These are phyloP conservation scores for Paramecium tetraurelia DNA, from an alignment of 73 alveolate species.

Conservation along the genomic window DNA sequence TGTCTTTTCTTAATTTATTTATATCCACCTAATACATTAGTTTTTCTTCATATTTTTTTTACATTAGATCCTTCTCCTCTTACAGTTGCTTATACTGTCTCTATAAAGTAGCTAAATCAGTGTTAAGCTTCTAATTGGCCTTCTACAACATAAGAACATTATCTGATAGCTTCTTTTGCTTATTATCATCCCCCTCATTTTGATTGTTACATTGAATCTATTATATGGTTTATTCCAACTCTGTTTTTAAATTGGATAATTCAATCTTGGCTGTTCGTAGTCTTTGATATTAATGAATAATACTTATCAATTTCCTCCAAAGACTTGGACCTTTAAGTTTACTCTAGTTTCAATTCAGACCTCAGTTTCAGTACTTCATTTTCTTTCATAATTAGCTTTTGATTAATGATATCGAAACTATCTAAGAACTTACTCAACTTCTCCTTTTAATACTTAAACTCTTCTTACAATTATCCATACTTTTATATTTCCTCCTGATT, in stretches of 20 bases:
- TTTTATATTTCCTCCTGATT: not conserved
- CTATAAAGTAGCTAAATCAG: not conserved
- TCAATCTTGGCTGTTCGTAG: not conserved
- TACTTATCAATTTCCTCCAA: constrained; percentile 39
- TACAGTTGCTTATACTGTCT: not conserved
- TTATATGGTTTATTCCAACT: not conserved
- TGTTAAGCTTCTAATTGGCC: not conserved
- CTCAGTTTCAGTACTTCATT: constrained; percentile 18
- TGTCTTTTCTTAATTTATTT: constrained; percentile 2
- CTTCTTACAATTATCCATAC: not conserved
- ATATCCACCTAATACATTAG: not conserved
- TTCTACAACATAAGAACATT: not conserved
- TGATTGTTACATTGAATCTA: not conserved
- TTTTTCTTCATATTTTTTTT: constrained; percentile 29
- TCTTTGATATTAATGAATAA: not conserved
- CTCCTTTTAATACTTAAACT: not conserved
- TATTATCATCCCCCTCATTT: not conserved
- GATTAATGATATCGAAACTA: not conserved
- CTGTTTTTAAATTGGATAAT: not conserved
- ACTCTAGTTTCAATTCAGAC: not conserved
- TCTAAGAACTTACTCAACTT: not conserved
- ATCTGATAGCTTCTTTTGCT: not conserved
- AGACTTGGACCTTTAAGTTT: not conserved
- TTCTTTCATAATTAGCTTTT: constrained; percentile 11
- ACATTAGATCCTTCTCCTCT: constrained; percentile 19